Evolutionary conservation across 371 early-diverging fungal species (phyloP).

Genomic region (Mortierella sp.): DNA sequence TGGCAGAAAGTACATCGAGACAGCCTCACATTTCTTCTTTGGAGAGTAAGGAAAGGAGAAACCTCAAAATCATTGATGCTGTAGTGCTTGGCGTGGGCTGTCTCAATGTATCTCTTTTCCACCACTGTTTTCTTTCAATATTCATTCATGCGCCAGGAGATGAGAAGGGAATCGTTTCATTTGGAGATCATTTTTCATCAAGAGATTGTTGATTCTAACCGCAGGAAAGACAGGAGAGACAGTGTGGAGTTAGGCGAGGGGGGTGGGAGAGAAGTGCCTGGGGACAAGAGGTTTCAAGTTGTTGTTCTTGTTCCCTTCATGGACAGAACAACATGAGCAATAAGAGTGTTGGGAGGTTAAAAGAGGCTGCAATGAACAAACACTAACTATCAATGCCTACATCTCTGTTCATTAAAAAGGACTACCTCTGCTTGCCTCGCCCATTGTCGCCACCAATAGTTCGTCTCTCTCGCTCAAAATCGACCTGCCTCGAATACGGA

Average conservation of each 20-base stretch:
- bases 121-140: not conserved
- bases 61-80: not conserved
- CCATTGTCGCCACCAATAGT: conserved; percentile 82
- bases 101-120: not conserved
- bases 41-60: not conserved
- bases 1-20: not conserved
- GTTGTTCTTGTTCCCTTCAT: not conserved
- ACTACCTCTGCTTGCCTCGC: conserved; percentile 82
- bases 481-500: conserved; percentile 82
- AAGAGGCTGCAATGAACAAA: not conserved
- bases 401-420: conserved; percentile 59
- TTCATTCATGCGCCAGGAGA: not conserved
- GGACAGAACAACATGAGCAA: not conserved
- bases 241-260: not conserved
- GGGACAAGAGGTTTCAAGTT: not conserved
- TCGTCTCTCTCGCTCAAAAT: conserved; percentile 73
- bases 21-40: not conserved
- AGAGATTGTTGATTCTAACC: not conserved
- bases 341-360: not conserved
- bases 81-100: conserved; percentile 13
- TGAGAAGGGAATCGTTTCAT: not conserved
- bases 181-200: not conserved
- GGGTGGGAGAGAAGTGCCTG: not conserved
- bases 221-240: not conserved
- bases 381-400: not conserved